Base-by-base conservation (phyloP, 1,284 basidiomycete genomes). In the Xerocomus cyaneibrunnescens region DNA sequence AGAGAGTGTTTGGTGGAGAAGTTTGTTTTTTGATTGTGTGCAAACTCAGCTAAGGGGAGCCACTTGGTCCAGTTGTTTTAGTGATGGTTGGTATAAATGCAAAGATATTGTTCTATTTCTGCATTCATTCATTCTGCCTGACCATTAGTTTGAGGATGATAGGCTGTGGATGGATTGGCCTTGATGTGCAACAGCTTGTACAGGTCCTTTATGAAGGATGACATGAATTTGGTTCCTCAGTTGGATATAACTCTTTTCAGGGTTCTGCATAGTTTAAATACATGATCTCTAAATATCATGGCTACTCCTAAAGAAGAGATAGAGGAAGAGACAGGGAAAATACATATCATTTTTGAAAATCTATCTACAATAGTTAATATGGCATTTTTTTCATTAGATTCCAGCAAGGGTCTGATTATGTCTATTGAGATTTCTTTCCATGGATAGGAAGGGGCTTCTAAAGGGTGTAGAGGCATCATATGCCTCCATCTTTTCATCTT, bases 281-380 rank as follows among this genome's bases (percentile, higher is more conserved):
- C 52, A 0, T 74, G 21, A 2, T 72, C 48, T 0, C 50, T 3
- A 40, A 61, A 67, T 0, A 71, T 48, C 0, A 31, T n/a, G 0
- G 72, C 73, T 0, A 69, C 51, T 1, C 62, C 65, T 35, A 51
- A 19, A 0, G 70, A 56, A 0, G 64, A 65, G 2, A 71, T 45
- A 3, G 22, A 19, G 3, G 12, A 22, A 13, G 4, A 6, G 12
- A 19, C 10, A 5, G 36, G 21, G 10, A 37, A 13, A 3, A 37
- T 1, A 3, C 14, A 2, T 6, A 37, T 22, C 36, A 37, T 37
- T 9, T 37, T 37, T 8, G 36, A 37, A 12, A 37, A 37, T 13
- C 10, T 19, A 12, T 22, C 21, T 2, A 37, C 10, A 3, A 22
- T n/a, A 3, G 14, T 14, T 6, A 37, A 10, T 3, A 37, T 13